Conservation (phyloP, 371 early-diverging fungal species). For the Syncephalastrum contaminatum region DNA sequence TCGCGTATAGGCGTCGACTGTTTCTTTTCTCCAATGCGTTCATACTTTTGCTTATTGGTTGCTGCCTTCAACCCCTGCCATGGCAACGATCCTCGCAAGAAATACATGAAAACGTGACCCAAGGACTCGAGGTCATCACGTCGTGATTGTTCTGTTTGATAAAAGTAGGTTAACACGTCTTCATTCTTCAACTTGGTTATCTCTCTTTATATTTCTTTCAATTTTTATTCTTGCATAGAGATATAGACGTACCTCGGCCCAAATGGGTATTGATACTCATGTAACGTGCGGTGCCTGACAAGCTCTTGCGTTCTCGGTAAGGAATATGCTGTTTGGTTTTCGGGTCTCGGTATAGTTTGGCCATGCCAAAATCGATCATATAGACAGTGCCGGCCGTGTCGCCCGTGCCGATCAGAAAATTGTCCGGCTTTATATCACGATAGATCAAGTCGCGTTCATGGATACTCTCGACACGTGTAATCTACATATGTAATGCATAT, state of each 20-base stretch:
- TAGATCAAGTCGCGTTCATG: slow-evolving; percentile 95
- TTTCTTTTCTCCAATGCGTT: slow-evolving; percentile 89
- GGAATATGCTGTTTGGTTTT: slow-evolving; percentile 83
- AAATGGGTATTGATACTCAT: slow-evolving; percentile 90
- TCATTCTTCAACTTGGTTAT: too few relatives aligned
- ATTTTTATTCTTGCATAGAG: background rate
- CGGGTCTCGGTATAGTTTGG: slow-evolving; percentile 83
- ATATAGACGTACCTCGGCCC: slow-evolving; percentile 47
- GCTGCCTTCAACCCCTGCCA: slow-evolving; percentile 93
- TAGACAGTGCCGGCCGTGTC: slow-evolving; percentile 51
- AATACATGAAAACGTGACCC: slow-evolving; percentile 92
- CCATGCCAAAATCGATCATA: slow-evolving; percentile 91
- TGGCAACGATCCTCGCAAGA: slow-evolving; percentile 83
- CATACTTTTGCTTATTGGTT: slow-evolving; percentile 90
- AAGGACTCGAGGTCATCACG: slow-evolving; percentile 94
- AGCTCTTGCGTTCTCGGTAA: slow-evolving; percentile 74
- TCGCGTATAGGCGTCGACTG: slow-evolving; percentile 73
- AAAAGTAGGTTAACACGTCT: background rate
- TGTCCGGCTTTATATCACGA: slow-evolving; percentile 99
- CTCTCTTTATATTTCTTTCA: background rate
- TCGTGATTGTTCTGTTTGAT: slow-evolving; percentile 73
- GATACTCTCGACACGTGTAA: slow-evolving; percentile 85
- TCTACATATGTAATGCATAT: slow-evolving; percentile 32
- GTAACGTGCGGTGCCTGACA: slow-evolving; percentile 91
- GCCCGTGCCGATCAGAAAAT: slow-evolving; percentile 85